These are phyloP conservation scores for Penicillium samsonianum DNA, from an alignment of 495 filamentous ascomycete species.

Conservation along the genomic window DNA sequence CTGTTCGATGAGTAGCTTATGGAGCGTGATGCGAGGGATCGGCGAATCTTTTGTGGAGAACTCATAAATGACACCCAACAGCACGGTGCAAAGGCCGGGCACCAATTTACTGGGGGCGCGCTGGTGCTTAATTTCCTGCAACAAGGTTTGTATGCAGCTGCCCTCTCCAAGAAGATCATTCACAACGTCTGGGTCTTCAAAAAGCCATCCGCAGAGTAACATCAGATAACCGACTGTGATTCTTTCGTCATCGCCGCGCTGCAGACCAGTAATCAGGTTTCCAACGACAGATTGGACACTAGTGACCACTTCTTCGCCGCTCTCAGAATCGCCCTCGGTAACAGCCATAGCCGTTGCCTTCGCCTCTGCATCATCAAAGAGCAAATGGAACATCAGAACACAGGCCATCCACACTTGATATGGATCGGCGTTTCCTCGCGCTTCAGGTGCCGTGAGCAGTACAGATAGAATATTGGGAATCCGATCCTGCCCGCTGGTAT, in stretches of 20 bases:
- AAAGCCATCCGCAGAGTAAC: slow-evolving; percentile 90
- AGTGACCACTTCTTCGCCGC: slow-evolving; percentile 92
- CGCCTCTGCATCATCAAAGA: slow-evolving; percentile 77
- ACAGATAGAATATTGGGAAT: slow-evolving; percentile 90
- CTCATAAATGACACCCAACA: slow-evolving; percentile 90
- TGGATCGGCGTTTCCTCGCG: slow-evolving; percentile 67
- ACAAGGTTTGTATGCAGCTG: slow-evolving; percentile 83
- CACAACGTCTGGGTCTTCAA: slow-evolving; percentile 86
- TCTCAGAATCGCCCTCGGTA: slow-evolving; percentile 84
- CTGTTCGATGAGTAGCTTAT: slow-evolving; percentile 74
- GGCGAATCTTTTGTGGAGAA: slow-evolving; percentile 98
- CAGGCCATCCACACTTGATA: slow-evolving; percentile 92
- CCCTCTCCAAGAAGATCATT: slow-evolving; percentile 95
- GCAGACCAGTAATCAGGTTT: slow-evolving; percentile 75
- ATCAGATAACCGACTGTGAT: slow-evolving; percentile 86
- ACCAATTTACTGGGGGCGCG: slow-evolving; percentile 61
- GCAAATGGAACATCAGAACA: slow-evolving; percentile 85
- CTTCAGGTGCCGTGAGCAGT: slow-evolving; percentile 63
- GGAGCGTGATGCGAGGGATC: slow-evolving; percentile 77
- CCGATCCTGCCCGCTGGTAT: slow-evolving; percentile 74
- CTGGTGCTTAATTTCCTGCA: slow-evolving; percentile 70
- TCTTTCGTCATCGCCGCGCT: slow-evolving; percentile 75
- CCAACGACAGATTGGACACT: slow-evolving; percentile 84
- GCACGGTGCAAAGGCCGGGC: slow-evolving; percentile 77
- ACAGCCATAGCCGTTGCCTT: slow-evolving; percentile 80